These are phyloP conservation scores for Cupressus sempervirens DNA, from an alignment of 75 land plant species.

Conservation along the genomic window DNA sequence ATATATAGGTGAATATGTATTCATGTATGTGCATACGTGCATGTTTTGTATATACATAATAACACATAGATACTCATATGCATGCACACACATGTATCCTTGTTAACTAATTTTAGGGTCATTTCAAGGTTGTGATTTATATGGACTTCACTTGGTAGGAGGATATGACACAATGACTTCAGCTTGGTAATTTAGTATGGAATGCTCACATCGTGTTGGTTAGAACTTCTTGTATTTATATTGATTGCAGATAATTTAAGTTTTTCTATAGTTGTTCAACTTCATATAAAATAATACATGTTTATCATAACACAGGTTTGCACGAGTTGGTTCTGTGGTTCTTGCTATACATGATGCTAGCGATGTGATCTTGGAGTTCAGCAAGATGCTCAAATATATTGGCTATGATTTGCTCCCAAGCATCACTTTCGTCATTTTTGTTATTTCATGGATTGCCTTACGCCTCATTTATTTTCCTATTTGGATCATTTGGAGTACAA, in stretches of 20 bases:
- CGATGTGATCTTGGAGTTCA: slow-evolving; percentile 43
- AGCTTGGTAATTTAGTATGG: neutral
- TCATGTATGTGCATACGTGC: too few relatives aligned
- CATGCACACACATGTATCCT: neutral
- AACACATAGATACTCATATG: too few relatives aligned
- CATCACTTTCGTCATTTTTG: slow-evolving; percentile 26
- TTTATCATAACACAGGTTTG: slow-evolving; percentile 21
- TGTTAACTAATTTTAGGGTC: neutral
- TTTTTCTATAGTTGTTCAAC: neutral
- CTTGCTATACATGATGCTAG: slow-evolving; percentile 41
- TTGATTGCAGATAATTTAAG: neutral
- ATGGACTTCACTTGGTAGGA: neutral
- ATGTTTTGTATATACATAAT: too few relatives aligned
- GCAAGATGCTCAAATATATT: slow-evolving; percentile 34
- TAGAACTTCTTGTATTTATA: neutral
- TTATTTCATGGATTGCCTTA: slow-evolving; percentile 33
- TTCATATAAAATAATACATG: neutral
- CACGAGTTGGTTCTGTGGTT: slow-evolving; percentile 33
- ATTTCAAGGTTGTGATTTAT: neutral
- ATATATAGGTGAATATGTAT: too few relatives aligned
- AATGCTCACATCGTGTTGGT: neutral
- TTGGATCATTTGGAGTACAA: slow-evolving; percentile 38
- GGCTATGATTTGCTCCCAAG: slow-evolving; percentile 26
- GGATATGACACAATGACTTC: neutral
- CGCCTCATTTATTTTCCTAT: slow-evolving; percentile 36